Conservation (phyloP, 1,139 yeast species). For the Diutina scorzettiae region DNA sequence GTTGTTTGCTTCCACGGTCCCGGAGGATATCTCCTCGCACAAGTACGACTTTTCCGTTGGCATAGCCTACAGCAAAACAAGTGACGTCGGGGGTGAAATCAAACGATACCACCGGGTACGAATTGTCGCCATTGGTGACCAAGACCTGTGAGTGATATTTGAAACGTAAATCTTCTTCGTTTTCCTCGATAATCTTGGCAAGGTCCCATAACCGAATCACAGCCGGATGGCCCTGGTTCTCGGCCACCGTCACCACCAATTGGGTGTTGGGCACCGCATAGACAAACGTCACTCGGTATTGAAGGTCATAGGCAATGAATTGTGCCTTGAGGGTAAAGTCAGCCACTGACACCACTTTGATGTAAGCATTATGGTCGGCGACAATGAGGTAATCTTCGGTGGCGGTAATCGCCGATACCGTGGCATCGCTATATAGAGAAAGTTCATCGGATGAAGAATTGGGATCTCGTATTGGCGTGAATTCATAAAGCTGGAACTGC, state of each 20-base stretch:
- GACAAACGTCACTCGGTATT: slow-evolving; percentile 50
- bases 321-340: slow-evolving; percentile 33
- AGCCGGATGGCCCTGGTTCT: slow-evolving; percentile 58
- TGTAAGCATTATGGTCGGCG: slow-evolving; percentile 41
- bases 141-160: slow-evolving; percentile 24
- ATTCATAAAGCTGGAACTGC: slow-evolving; percentile 80
- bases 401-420: slow-evolving; percentile 49
- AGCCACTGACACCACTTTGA: slow-evolving; percentile 43
- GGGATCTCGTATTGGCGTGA: slow-evolving; percentile 79
- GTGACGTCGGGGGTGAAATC: slow-evolving; percentile 44
- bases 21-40: slow-evolving; percentile 80
- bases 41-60: slow-evolving; percentile 75
- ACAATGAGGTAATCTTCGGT: slow-evolving; percentile 42
- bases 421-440: slow-evolving; percentile 71
- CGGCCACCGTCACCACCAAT: slow-evolving; percentile 60
- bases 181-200: slow-evolving; percentile 26
- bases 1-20: slow-evolving; percentile 84
- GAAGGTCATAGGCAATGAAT: slow-evolving; percentile 55
- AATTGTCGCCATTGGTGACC: slow-evolving; percentile 43
- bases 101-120: slow-evolving; percentile 64
- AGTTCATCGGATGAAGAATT: slow-evolving; percentile 41
- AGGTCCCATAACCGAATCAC: slow-evolving; percentile 66
- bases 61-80: slow-evolving; percentile 70
- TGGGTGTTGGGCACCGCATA: slow-evolving; percentile 33
- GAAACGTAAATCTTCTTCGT: slow-evolving; percentile 18